These are phyloP conservation scores for Colletotrichum aenigma DNA, from an alignment of 2,329 filamentous ascomycete species.

Conservation along the genomic window DNA sequence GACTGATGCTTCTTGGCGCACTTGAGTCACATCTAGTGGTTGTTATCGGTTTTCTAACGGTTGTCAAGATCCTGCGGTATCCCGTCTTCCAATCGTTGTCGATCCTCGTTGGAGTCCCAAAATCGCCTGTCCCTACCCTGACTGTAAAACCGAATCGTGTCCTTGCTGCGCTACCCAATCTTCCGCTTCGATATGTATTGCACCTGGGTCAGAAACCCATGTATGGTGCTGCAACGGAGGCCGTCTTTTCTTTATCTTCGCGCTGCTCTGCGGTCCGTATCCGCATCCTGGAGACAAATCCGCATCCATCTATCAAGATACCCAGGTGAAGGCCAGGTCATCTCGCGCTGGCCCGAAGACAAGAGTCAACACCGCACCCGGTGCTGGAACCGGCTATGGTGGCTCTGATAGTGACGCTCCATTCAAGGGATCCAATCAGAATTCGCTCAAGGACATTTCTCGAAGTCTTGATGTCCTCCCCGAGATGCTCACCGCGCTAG, in stretches of 20 bases:
- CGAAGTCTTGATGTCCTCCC: neutral
- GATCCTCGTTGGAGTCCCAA: neutral
- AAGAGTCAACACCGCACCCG: neutral
- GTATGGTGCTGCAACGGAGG: conserved; percentile 36
- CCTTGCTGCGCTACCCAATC: neutral
- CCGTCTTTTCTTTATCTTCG: conserved; percentile 1
- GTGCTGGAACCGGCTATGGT: neutral
- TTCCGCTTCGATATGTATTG: neutral
- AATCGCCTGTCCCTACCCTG: neutral
- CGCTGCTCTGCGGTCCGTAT: neutral
- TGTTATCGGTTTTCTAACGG: neutral
- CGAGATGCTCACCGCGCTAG: neutral
- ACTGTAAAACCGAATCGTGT: neutral
- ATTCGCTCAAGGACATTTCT: neutral
- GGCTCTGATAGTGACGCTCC: neutral
- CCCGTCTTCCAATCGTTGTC: neutral
- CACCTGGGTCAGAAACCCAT: neutral
- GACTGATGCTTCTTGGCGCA: neutral
- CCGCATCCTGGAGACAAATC: neutral
- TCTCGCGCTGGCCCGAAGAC: neutral
- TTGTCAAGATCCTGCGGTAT: neutral
- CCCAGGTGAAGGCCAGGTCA: neutral
- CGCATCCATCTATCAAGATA: neutral
- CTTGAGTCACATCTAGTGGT: neutral
- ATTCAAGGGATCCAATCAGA: neutral